Evolutionary conservation across 352 stramenopile species (phyloP).

Genomic region (Saprolegnia parasitica): DNA sequence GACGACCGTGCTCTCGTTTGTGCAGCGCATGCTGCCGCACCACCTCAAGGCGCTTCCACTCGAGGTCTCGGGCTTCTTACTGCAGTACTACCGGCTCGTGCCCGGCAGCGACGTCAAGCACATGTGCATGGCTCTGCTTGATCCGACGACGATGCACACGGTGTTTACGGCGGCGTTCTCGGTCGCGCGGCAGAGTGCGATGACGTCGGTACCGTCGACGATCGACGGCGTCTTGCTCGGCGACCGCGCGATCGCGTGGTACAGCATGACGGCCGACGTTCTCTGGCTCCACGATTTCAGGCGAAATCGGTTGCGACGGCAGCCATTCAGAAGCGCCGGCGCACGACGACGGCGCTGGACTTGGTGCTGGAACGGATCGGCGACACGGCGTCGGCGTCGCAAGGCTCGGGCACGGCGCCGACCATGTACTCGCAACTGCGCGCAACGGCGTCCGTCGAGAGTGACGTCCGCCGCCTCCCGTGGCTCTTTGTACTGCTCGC

Average conservation of each 20-base stretch:
- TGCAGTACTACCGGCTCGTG: constrained; percentile 14
- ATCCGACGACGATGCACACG: not conserved
- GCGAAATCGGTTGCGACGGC: not conserved
- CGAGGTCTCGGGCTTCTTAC: constrained; percentile 15
- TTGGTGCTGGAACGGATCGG: not conserved
- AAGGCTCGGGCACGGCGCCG: not conserved
- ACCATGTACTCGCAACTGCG: constrained; percentile 5
- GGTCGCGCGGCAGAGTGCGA: not conserved
- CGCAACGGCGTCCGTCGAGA: not conserved
- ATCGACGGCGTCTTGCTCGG: not conserved
- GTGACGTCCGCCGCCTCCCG: not conserved
- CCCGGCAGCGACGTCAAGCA: not conserved
- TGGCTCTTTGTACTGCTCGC: constrained; percentile 21
- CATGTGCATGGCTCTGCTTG: not conserved
- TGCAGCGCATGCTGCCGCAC: constrained; percentile 2
- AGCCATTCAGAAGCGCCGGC: not conserved
- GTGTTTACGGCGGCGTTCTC: not conserved
- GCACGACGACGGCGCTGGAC: constrained; percentile 1
- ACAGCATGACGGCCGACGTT: constrained; percentile 6
- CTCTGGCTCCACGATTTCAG: not conserved
- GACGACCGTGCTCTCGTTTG: not conserved
- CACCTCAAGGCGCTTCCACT: not conserved
- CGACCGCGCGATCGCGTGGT: constrained; percentile 4
- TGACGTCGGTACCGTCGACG: not conserved
- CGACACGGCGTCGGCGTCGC: not conserved